These are phyloP conservation scores for Annulohypoxylon nitens DNA, from an alignment of 495 filamentous ascomycete genomes.

Conservation along the genomic window DNA sequence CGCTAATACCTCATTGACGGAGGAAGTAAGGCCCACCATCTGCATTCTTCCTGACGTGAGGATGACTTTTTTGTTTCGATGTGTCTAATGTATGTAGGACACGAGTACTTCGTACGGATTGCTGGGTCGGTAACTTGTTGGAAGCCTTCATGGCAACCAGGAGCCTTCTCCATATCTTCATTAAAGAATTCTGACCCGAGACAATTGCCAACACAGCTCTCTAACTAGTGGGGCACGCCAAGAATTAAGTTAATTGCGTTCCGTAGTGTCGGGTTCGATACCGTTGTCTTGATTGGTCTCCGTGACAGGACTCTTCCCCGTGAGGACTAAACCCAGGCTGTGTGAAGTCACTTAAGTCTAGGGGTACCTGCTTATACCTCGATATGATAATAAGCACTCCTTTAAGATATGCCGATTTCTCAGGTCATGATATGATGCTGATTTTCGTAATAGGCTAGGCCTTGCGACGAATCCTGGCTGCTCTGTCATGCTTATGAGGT, in stretches of 20 bases:
- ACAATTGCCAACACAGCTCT: slow-evolving; percentile 46
- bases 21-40: slow-evolving; percentile 17
- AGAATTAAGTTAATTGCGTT: slow-evolving; percentile 44
- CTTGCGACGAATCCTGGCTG: slow-evolving; percentile 26
- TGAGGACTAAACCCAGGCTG: slow-evolving; percentile 25
- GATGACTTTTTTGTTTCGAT: slow-evolving; percentile 15
- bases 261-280: slow-evolving; percentile 42
- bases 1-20: slow-evolving; percentile 24
- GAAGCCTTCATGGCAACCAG: slow-evolving; percentile 17
- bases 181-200: slow-evolving; percentile 42
- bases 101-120: slow-evolving; percentile 3
- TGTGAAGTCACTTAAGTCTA: slow-evolving; percentile 28
- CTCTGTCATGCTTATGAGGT: slow-evolving; percentile 16
- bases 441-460: slow-evolving; percentile 15
- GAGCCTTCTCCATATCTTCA: slow-evolving; percentile 33
- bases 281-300: slow-evolving; percentile 37
- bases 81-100: slow-evolving; percentile 12
- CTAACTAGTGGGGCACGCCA: slow-evolving; percentile 40
- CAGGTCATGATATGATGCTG: slow-evolving; percentile 14
- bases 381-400: slow-evolving; percentile 9
- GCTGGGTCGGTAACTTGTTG: slow-evolving; percentile 23
- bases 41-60: slow-evolving; percentile 22
- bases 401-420: neutral
- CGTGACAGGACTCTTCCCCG: slow-evolving; percentile 25
- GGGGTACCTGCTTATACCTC: slow-evolving; percentile 28